These are phyloP conservation scores for Coemansia sp. DNA, from an alignment of 192 early-diverging fungal genomes.

Conservation along the genomic window DNA sequence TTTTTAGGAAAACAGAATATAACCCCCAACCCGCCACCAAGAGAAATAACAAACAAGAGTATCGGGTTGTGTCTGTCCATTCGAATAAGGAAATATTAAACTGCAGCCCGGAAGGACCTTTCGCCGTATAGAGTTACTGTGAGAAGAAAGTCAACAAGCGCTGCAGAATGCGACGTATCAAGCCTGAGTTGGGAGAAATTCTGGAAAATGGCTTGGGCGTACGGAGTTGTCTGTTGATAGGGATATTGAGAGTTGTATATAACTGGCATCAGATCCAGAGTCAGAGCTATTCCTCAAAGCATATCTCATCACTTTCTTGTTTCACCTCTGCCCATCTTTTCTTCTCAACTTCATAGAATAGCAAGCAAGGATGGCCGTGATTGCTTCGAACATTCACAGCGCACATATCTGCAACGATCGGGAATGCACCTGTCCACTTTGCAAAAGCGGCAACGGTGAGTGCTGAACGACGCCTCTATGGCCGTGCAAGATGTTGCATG, in stretches of 20 bases:
- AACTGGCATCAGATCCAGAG: background rate
- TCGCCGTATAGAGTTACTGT: background rate
- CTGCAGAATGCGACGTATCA: background rate
- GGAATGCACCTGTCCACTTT: conserved; percentile 35
- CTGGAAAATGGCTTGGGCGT: background rate
- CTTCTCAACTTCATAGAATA: background rate
- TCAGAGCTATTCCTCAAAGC: background rate
- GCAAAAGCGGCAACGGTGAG: conserved; percentile 20
- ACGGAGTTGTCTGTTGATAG: background rate
- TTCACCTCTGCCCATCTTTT: background rate
- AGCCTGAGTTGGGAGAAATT: background rate
- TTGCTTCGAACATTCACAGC: background rate
- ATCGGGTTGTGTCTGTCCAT: background rate
- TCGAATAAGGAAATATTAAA: background rate
- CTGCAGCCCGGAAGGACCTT: background rate
- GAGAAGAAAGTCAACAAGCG: conserved; percentile 1
- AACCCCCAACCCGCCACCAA: background rate
- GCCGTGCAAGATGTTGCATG: background rate
- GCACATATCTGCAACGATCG: conserved; percentile 21
- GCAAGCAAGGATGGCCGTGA: background rate
- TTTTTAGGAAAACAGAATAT: background rate
- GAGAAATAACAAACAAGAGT: background rate
- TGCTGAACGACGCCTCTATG: conserved; percentile 4
- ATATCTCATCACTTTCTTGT: background rate
- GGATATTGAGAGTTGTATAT: background rate